These are phyloP conservation scores for Murraya paniculata DNA, from an alignment of 345 rosid species.

Conservation along the genomic window DNA sequence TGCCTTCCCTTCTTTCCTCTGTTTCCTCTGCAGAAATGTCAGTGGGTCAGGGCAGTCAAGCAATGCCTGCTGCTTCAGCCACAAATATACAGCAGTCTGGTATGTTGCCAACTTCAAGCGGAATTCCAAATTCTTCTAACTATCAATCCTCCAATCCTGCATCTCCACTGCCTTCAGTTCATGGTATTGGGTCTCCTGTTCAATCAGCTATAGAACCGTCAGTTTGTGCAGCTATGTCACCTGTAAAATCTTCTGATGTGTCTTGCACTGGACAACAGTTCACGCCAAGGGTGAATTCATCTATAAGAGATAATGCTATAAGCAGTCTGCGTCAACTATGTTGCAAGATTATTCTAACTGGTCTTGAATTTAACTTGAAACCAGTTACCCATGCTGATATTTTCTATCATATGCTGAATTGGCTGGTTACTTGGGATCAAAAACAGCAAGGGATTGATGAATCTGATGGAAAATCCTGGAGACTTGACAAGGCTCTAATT, in stretches of 20 bases:
- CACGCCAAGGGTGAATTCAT: constrained; percentile 40
- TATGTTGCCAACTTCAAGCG: constrained; percentile 45
- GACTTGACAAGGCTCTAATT: constrained; percentile 68
- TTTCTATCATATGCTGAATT: constrained; percentile 75
- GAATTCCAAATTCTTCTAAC: constrained; percentile 47
- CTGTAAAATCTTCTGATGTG: constrained; percentile 51
- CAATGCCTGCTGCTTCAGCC: constrained; percentile 49
- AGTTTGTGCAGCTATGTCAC: constrained; percentile 50
- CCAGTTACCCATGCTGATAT: constrained; percentile 84
- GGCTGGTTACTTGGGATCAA: constrained; percentile 97
- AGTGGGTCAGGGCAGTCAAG: constrained; percentile 58
- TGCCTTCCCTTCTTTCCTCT: constrained; percentile 82
- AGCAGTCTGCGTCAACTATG: constrained; percentile 80
- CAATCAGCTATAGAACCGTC: constrained; percentile 64
- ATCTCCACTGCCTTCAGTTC: constrained; percentile 60
- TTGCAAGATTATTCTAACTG: constrained; percentile 83
- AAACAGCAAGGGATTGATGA: constrained; percentile 66
- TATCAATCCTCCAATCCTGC: constrained; percentile 66
- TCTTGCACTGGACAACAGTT: constrained; percentile 48
- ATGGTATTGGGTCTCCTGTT: constrained; percentile 81
- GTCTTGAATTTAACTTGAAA: constrained; percentile 69
- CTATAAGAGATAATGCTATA: constrained; percentile 54
- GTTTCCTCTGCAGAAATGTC: constrained; percentile 72
- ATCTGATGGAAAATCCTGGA: constrained; percentile 59
- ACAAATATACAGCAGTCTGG: constrained; percentile 62